Evolutionary conservation across 164 flowering plant species (phyloP), one percentile per base, ranked within the genome.

Genomic region (Vitis vinifera): DNA sequence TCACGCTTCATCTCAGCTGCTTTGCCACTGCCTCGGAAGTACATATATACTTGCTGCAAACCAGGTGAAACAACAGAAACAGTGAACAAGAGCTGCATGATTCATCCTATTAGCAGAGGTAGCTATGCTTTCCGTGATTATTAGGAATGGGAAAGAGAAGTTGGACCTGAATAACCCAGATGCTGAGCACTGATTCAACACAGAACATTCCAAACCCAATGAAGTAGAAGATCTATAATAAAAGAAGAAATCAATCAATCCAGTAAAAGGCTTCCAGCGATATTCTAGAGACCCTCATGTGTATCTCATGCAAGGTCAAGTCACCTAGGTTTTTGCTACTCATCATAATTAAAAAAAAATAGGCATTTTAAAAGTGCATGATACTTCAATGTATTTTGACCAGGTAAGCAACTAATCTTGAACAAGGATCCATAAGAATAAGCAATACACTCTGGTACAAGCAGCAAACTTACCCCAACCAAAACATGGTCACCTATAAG

Each of bases 101-200:
- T 37, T 37, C 44, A 37, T 37, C 44, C 44, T 37, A 27, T 10
- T 23, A 23, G 50, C 0, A 15, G 16, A 61, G 7, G 59, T 7
- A 13, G 57, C 19, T 1, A 9, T 72, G 12, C 10, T 8, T 15
- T 53, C 48, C 13, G 29, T 17, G 55, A 63, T 11, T 12, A 51
- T 16, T 4, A 13, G 27, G 52, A 56, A 23, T 44, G 15, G 17
- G 30, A 47, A 31, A 17, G 15, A 59, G 15, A 48, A 77, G 55
- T 23, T 47, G 16, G 51, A 94, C 99, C 99, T 96, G 97, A 68
- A 92, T 83, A 73, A 96, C 98, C 98, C 99, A 93, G 78, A 93
- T 73, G 82, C 98, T 92, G 65, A 96, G 67, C 70, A 93, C 23
- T 44, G 91, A 72, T 79, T 96, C 99, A 2, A 94, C 30, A 65